phyloP scores from a whole-genome alignment of 805 yeast genomes.

The Blastobotrys chiropterorum region DNA sequence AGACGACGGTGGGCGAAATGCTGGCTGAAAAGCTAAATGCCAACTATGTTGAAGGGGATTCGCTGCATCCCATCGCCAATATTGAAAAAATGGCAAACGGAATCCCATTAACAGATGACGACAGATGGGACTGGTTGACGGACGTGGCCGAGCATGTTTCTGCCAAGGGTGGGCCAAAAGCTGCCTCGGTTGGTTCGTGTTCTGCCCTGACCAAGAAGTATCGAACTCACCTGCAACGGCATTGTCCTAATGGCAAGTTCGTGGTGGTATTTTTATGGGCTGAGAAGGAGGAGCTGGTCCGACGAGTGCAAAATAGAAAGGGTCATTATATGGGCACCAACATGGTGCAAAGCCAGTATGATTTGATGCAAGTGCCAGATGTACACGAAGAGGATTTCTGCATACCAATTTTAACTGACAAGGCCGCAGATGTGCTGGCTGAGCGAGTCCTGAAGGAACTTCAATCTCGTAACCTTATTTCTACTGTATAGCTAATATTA shows the following conservation, averaged over 20 bases:
- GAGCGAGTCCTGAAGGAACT: background rate
- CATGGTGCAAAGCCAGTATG: slow-evolving; percentile 78
- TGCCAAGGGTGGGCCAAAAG: slow-evolving; percentile 16
- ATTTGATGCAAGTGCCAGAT: slow-evolving; percentile 64
- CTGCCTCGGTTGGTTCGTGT: slow-evolving; percentile 61
- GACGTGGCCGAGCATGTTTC: slow-evolving; percentile 40
- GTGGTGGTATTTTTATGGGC: slow-evolving; percentile 65
- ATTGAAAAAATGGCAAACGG: slow-evolving; percentile 79
- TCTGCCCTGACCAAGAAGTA: slow-evolving; percentile 75
- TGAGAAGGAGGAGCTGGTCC: slow-evolving; percentile 50
- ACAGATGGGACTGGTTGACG: slow-evolving; percentile 85
- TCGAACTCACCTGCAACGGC: slow-evolving; percentile 51
- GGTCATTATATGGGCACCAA: slow-evolving; percentile 83
- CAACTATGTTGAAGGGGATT: slow-evolving; percentile 80
- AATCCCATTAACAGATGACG: slow-evolving; percentile 78
- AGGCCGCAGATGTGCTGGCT: slow-evolving; percentile 5
- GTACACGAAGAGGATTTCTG: background rate
- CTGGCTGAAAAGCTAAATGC: slow-evolving; percentile 43
- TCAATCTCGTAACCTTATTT: background rate
- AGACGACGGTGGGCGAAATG: slow-evolving; percentile 64
- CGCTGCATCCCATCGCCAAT: slow-evolving; percentile 64
- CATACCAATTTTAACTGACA: background rate
- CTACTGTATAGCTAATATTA: background rate
- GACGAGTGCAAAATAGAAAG: slow-evolving; percentile 56
- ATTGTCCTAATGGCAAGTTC: slow-evolving; percentile 32